Base-by-base conservation (phyloP, 1,284 basidiomycete species). In the Vanrija pseudolonga region DNA sequence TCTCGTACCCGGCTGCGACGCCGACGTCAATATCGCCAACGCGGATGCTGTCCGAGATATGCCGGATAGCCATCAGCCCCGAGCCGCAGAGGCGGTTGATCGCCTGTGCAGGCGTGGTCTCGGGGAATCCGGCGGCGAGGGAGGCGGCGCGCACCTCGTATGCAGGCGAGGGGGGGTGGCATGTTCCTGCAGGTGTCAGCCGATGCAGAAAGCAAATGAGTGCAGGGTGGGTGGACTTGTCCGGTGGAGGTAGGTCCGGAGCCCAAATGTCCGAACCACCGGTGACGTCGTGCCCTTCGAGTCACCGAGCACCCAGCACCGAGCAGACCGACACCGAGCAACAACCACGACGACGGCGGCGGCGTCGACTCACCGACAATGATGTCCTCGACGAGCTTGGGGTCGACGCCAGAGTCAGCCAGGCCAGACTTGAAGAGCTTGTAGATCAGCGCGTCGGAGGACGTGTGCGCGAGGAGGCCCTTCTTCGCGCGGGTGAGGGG, bases 51-150 rank as follows among this genome's bases (percentile, higher is more conserved):
- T 92, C 86, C 2, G 89, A 88, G 47, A 93, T 83, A 45, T 82
- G 59, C 9, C 59, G 53, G 39, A 55, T 38, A 1, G 90, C 86
- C 42, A 88, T 84, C 42, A 93, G 80, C 26, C 90, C 90, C 1
- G 88, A 90, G 1, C 88, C 86, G 70, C 90, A 92, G 18, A 90
- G 79, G 44, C 90, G 80, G 70, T 92, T 92, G 45, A 91, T 84
- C n/a, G 86, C 84, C 11, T 84, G 83, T 44, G 87, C 83, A 14
- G 90, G 88, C 3, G 90, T 85, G 45, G 83, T 76, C 51, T 85
- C 57, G 15, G 59, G 59, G 47, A 60, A 55, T 17, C 59, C 59
- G 6, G 59, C 59, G 6, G 59, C 59, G 36, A 60, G 51, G 11
- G 59, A 48, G n/a, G 59, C 55, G 1, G 59, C 59, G 44, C 59